Conservation (phyloP, 768 basidiomycete species). For the Suillus subluteus region DNA sequence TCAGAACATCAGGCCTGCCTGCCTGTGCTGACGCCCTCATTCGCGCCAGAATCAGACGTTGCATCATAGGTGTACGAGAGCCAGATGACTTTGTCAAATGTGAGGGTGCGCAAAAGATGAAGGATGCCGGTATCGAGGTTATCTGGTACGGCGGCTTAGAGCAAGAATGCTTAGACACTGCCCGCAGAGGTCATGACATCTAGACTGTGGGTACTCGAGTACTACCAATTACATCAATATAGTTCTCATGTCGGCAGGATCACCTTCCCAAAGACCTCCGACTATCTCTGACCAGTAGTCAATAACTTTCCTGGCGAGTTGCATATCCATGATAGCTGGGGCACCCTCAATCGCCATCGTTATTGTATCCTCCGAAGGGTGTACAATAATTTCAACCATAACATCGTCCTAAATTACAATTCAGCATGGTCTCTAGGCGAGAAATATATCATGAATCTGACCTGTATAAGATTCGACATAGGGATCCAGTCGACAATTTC, state of each 20-base stretch:
- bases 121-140: constrained; percentile 72
- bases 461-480: constrained; percentile 30
- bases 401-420: constrained; percentile 33
- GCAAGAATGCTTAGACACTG: constrained; percentile 77
- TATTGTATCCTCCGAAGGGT: constrained; percentile 22
- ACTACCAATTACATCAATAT: background rate
- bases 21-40: constrained; percentile 89
- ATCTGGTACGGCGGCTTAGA: constrained; percentile 78
- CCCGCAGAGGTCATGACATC: constrained; percentile 58
- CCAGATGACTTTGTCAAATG: constrained; percentile 95
- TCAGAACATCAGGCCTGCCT: constrained; percentile 82
- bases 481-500: constrained; percentile 21
- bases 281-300: constrained; percentile 25
- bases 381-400: constrained; percentile 36
- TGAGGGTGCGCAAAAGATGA: constrained; percentile 78
- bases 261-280: constrained; percentile 3
- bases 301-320: constrained; percentile 22
- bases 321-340: constrained; percentile 18
- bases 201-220: constrained; percentile 6
- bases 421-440: background rate
- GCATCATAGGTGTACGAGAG: constrained; percentile 89
- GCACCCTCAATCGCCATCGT: constrained; percentile 27
- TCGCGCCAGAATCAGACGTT: constrained; percentile 66
- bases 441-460: constrained; percentile 11
- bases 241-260: background rate